phyloP scores from a whole-genome alignment of 352 stramenopile genomes.

The Pythium plurisporium region DNA sequence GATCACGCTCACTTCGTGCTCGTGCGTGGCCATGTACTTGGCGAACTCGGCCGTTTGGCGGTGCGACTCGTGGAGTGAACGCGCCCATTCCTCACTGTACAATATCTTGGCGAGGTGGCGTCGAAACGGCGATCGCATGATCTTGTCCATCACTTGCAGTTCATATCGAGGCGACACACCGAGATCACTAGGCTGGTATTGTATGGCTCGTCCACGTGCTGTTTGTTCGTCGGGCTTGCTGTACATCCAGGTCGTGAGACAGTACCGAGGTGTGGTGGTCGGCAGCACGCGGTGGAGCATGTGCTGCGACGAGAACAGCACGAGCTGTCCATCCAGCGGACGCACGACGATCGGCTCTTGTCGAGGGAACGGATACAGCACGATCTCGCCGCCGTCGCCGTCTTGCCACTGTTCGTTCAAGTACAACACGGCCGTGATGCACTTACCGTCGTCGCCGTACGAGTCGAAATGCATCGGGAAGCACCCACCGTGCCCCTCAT shows the following conservation, averaged over 20 bases:
- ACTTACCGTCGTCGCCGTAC: constrained; percentile 79
- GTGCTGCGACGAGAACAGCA: constrained; percentile 75
- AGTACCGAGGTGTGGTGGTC: constrained; percentile 38
- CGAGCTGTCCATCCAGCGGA: constrained; percentile 57
- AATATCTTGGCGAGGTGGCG: constrained; percentile 57
- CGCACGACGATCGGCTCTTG: constrained; percentile 36
- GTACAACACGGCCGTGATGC: constrained; percentile 79
- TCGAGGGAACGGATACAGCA: constrained; percentile 74
- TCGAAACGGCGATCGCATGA: constrained; percentile 56
- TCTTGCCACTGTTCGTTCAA: constrained; percentile 74
- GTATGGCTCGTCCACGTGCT: not conserved
- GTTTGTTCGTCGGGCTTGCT: constrained; percentile 11
- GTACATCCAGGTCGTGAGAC: constrained; percentile 76
- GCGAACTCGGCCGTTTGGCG: constrained; percentile 41
- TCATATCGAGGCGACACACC: not conserved
- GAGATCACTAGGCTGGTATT: not conserved
- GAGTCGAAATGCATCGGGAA: constrained; percentile 87
- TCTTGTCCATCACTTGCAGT: constrained; percentile 37
- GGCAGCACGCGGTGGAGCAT: constrained; percentile 79
- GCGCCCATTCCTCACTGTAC: constrained; percentile 49
- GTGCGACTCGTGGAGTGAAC: constrained; percentile 60
- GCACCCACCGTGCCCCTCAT: constrained; percentile 66
- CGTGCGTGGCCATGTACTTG: constrained; percentile 58
- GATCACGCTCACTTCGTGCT: constrained; percentile 49
- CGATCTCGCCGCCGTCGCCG: constrained; percentile 73